Percentiles rank a stretch among this genome's conserved stretches.
phyloP scores from a whole-genome alignment of 257 asterid species.

The Scutellaria baicalensis region DNA sequence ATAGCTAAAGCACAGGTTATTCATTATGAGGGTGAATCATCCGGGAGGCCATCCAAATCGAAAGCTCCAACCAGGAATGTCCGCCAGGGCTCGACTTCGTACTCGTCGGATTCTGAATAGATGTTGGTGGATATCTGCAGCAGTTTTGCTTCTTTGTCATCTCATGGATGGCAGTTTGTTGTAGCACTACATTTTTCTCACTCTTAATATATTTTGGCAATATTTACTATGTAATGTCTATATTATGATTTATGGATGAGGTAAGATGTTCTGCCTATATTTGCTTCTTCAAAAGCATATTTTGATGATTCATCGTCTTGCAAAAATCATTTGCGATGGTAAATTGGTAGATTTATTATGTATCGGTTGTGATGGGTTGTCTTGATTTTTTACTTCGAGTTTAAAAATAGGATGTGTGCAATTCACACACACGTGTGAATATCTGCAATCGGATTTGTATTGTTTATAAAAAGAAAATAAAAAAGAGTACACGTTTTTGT shows the following conservation, averaged over 20 bases:
- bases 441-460: too few relatives aligned
- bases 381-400: too few relatives aligned
- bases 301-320: neutral
- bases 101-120: conserved; percentile 80
- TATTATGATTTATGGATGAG: neutral
- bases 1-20: conserved; percentile 75
- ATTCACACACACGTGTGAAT: too few relatives aligned
- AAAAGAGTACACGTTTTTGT: too few relatives aligned
- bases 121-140: neutral
- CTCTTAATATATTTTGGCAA: neutral
- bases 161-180: conserved; percentile 17
- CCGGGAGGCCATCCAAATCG: conserved; percentile 42
- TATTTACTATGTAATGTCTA: neutral
- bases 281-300: neutral
- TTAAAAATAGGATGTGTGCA: too few relatives aligned
- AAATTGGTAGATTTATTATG: neutral
- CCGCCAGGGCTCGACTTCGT: conserved; percentile 62
- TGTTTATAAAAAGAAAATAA: too few relatives aligned
- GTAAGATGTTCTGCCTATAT: neutral
- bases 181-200: conserved; percentile 6
- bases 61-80: conserved; percentile 59
- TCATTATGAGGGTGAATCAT: conserved; percentile 65
- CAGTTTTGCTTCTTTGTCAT: conserved; percentile 12
- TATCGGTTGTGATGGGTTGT: neutral
- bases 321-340: neutral